phyloP scores from a whole-genome alignment of 495 filamentous ascomycete species.

The Neurospora discreta region DNA sequence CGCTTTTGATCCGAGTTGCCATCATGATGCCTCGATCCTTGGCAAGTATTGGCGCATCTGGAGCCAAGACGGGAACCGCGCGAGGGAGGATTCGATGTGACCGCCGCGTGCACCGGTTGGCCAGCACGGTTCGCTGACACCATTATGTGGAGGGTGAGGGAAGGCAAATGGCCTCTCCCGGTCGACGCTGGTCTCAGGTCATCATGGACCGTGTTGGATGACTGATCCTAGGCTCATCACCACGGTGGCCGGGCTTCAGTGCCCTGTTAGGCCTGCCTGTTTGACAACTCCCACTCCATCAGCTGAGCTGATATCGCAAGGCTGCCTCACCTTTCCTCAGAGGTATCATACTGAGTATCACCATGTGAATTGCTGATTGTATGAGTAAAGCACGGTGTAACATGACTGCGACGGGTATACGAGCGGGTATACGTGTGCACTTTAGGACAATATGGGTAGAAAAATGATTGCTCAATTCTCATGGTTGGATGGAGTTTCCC shows the following conservation, averaged over 20 bases:
- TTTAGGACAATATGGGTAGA: neutral
- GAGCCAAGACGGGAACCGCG: neutral
- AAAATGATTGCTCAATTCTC: too few species aligned
- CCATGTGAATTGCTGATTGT: neutral
- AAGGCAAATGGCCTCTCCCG: neutral
- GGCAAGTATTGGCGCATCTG: neutral
- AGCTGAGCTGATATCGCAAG: neutral
- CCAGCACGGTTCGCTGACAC: neutral
- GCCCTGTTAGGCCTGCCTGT: neutral
- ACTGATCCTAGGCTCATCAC: neutral
- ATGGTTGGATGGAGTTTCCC: too few species aligned
- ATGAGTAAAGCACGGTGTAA: neutral
- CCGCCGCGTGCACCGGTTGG: neutral
- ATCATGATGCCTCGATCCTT: neutral
- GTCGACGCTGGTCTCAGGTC: neutral
- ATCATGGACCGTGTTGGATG: neutral
- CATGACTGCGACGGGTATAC: neutral
- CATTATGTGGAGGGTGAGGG: neutral
- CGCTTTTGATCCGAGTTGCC: neutral
- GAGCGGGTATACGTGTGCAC: neutral
- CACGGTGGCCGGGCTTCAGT: neutral
- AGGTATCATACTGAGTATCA: neutral
- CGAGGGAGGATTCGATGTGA: neutral
- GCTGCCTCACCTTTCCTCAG: neutral
- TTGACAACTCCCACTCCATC: neutral